Conservation (phyloP, 768 basidiomycete species). For the Aureoboletus auriporus region DNA sequence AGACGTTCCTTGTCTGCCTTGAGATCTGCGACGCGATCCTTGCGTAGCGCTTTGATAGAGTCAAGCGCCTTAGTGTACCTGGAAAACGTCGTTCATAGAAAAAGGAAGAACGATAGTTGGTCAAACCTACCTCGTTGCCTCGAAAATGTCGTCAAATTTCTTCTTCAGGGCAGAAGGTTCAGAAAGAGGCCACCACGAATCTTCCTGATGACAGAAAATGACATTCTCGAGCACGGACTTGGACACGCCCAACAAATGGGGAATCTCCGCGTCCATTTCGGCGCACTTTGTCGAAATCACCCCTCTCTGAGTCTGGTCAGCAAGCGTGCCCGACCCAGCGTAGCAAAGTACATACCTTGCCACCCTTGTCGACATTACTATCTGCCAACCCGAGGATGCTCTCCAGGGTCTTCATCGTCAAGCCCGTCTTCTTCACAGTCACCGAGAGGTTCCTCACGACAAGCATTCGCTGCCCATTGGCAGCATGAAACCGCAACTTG, state of each 20-base stretch:
- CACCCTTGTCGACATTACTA: constrained; percentile 56
- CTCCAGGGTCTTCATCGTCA: constrained; percentile 98
- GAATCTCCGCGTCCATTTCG: constrained; percentile 94
- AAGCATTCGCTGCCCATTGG: constrained; percentile 86
- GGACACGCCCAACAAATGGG: constrained; percentile 88
- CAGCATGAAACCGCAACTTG: constrained; percentile 87
- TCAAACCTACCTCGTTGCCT: constrained; percentile 78
- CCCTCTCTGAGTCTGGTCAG: constrained; percentile 55
- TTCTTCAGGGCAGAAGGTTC: constrained; percentile 92
- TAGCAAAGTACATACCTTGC: constrained; percentile 52
- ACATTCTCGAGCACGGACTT: constrained; percentile 99
- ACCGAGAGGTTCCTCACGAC: constrained; percentile 90
- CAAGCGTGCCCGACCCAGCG: no score
- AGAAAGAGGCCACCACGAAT: constrained; percentile 95
- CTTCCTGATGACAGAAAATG: constrained; percentile 99
- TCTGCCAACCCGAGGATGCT: constrained; percentile 79
- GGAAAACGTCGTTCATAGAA: background rate
- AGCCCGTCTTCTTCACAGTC: constrained; percentile 84
- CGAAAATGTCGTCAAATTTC: constrained; percentile 99
- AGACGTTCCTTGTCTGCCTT: constrained; percentile 92
- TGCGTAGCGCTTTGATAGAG: constrained; percentile 83
- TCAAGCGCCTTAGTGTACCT: constrained; percentile 98
- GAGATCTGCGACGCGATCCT: constrained; percentile 85
- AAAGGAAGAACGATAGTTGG: background rate
- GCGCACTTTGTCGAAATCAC: constrained; percentile 97